Evolutionary conservation across 345 rosid species (phyloP), one percentile per base, ranked within the genome.

Genomic region (Boechera retrofracta): DNA sequence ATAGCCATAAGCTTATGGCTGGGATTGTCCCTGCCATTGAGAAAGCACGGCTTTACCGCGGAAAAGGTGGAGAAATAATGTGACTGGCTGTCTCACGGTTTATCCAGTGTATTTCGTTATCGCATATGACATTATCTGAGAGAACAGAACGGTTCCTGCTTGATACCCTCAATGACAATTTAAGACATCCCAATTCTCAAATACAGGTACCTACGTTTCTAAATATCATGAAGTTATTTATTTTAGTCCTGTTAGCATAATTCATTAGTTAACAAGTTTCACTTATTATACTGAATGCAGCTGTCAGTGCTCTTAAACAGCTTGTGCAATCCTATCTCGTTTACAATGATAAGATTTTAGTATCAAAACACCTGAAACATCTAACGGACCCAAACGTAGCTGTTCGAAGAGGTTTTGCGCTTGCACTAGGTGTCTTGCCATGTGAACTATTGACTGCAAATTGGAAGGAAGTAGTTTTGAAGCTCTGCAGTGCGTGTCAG

Each of bases 61-160:
- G 98, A 58, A 94, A 94, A 83, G 98, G 98, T 72, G 98, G 98
- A 82, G 98, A 94, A 78, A 89, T 94, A 80, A 94, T 94, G 97
- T 94, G 97, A 87, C 86, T 68, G 85, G 89, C 32, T 21, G 24
- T 21, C 24, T 21, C 24, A 21, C 24, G 24, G 24, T 21, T 21
- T 21, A 21, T 21, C 1, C 91, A 91, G 61, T 91, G 97, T 74
- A 85, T 91, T 15, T 42, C 45, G 15, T 41, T 41, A 41, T 41
- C 45, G 4, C 45, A 41, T 42, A 5, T 42, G 47, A 42, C 15
- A 42, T 42, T 42, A 42, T 42, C 47, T 42, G 47, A 11, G 47
- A 12, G 15, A 42, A 42, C 83, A 76, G 85, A 85, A 69, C 80
- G 69, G 60, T 81, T 87, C 73, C 83, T 94, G 80, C 83, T 91